Evolutionary conservation across 192 early-diverging fungal species (phyloP), one percentile per base, ranked within the genome.

Genomic region (Gaertneriomyces semiglobifer): DNA sequence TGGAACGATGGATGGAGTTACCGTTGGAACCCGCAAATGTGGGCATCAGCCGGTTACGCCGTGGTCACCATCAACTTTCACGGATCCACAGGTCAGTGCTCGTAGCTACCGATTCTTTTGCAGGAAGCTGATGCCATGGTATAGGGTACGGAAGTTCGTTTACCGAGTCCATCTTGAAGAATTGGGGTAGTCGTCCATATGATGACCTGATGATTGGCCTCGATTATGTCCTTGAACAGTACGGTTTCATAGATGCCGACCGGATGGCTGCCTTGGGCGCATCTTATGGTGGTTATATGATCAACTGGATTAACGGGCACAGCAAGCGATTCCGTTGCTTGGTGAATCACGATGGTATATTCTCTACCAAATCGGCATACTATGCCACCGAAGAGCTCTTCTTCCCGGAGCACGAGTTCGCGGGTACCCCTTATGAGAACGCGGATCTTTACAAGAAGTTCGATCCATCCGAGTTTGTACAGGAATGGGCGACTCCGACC

Each of bases 271-370:
- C 78, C 25, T 66, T 91, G 39, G 91, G 91, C 48, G 90, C 87
- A 1, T 84, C 81, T 6, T 92, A 91, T 73, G 91, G 91, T 68
- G 90, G 88, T 10, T 90, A 84, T 66, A 89, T 89, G 91, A 78
- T 89, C 56, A 92, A 92, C 77, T 92, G 90, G 89, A 76, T 92
- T 64, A 92, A 92, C 63, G 84, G 82, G 7, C 85, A 91, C 66
- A 88, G 85, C 6, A 58, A 79, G 38, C 73, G 85, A 19, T 92
- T 92, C 74, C 74, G 74, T 50, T 71, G 62, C 38, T 38, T 71
- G 51, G 88, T 91, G 33, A 86, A 81, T 63, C 88, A 91, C 62
- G 90, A 89, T 68, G 90, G 90, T 60, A 79, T 87, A 57, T 91
- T 91, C 73, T 76, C 77, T 19, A 79, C 82, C 7, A 56, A 76